Conservation (phyloP, 805 yeast genomes). For the Yamadazyma ubonensis region DNA sequence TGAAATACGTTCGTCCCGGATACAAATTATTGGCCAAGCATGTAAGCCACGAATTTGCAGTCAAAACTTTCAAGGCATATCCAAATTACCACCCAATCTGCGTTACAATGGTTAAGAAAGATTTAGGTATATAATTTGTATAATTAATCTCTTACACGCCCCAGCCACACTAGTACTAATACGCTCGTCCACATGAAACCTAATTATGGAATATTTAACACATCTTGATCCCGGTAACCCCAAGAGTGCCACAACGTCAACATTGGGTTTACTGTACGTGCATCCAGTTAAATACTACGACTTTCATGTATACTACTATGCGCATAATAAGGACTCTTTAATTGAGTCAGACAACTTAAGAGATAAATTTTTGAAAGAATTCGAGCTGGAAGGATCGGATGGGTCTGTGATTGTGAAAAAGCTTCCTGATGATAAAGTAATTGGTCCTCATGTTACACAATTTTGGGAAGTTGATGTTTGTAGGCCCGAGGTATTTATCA, state of each 20-base stretch:
- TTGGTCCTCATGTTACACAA: slow-evolving; percentile 33
- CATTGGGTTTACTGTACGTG: slow-evolving; percentile 19
- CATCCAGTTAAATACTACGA: slow-evolving; percentile 31
- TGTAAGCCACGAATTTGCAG: slow-evolving; percentile 28
- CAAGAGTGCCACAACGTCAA: slow-evolving; percentile 19
- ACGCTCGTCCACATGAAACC: not conserved
- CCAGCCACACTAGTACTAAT: too few relatives aligned
- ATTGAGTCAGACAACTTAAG: slow-evolving; percentile 23
- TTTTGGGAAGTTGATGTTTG: slow-evolving; percentile 37
- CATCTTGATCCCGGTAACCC: slow-evolving; percentile 13
- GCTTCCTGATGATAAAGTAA: slow-evolving; percentile 23
- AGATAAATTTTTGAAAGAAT: slow-evolving; percentile 22
- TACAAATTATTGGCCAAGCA: slow-evolving; percentile 22
- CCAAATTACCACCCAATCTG: slow-evolving; percentile 34
- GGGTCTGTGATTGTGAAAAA: slow-evolving; percentile 31
- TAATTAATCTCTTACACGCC: too few relatives aligned
- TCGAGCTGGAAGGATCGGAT: slow-evolving; percentile 21
- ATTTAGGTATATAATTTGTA: slow-evolving; percentile 15
- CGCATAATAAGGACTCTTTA: slow-evolving; percentile 17
- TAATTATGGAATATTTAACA: slow-evolving; percentile 29
- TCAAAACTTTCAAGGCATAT: slow-evolving; percentile 23
- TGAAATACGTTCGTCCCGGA: slow-evolving; percentile 39
- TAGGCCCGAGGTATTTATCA: slow-evolving; percentile 28
- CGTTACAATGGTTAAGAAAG: slow-evolving; percentile 24
- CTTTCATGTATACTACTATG: slow-evolving; percentile 32